These are phyloP conservation scores for Panaeolus papilionaceus DNA, from an alignment of 768 basidiomycete genomes.

Conservation along the genomic window DNA sequence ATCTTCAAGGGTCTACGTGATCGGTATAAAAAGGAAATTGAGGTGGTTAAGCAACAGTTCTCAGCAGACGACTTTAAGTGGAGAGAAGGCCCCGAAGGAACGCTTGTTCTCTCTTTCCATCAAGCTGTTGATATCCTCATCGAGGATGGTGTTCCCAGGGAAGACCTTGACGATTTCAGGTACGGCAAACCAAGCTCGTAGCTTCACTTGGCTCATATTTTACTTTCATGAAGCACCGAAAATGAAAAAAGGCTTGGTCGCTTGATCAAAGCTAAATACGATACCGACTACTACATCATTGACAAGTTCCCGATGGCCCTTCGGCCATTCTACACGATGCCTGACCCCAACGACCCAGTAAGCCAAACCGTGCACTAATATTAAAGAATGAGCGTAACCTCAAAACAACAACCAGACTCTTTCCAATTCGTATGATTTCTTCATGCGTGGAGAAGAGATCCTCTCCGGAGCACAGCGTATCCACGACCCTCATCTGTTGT, in stretches of 20 bases:
- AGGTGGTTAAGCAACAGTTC: slow-evolving; percentile 82
- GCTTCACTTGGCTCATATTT: slow-evolving; percentile 20
- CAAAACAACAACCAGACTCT: slow-evolving; percentile 57
- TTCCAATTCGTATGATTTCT: slow-evolving; percentile 99
- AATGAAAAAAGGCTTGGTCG: slow-evolving; percentile 94
- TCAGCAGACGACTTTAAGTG: slow-evolving; percentile 97
- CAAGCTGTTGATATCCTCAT: slow-evolving; percentile 89
- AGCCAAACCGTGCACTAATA: slow-evolving; percentile 32
- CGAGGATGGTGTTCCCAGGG: slow-evolving; percentile 83
- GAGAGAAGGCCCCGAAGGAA: slow-evolving; percentile 89
- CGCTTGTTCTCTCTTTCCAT: slow-evolving; percentile 82
- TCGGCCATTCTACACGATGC: slow-evolving; percentile 99
- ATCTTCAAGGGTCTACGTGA: slow-evolving; percentile 88
- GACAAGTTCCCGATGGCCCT: slow-evolving; percentile 98
- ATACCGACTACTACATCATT: slow-evolving; percentile 98
- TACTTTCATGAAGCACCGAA: slow-evolving; percentile 68
- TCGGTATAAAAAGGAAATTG: slow-evolving; percentile 83
- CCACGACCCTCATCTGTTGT: slow-evolving; percentile 85
- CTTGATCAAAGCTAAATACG: slow-evolving; percentile 90
- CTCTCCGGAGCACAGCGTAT: slow-evolving; percentile 98
- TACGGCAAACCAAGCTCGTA: slow-evolving; percentile 38
- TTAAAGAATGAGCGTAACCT: slow-evolving; percentile 20
- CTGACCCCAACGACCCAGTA: slow-evolving; percentile 90
- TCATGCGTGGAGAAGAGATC: slow-evolving; percentile 99
- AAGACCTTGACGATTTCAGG: slow-evolving; percentile 90